Evolutionary conservation across 768 basidiomycete species (phyloP).

Genomic region (Pulveroboletus sp.): DNA sequence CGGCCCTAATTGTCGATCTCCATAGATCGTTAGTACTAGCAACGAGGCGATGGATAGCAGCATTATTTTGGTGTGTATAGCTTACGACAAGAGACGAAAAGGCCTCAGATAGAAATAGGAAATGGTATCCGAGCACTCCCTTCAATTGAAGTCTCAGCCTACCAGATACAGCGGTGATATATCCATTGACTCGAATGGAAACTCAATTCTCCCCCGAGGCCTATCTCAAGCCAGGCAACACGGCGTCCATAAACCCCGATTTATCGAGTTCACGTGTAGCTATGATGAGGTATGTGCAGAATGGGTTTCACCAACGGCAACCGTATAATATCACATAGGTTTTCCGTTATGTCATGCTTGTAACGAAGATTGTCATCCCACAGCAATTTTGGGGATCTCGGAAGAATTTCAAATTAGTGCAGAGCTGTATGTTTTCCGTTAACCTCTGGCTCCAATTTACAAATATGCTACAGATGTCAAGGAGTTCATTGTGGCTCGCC

Average conservation of each 20-base stretch:
- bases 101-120: constrained; percentile 44
- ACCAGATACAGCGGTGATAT: constrained; percentile 34
- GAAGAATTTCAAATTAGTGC: constrained; percentile 58
- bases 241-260: constrained; percentile 63
- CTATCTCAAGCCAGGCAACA: constrained; percentile 46
- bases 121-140: constrained; percentile 68
- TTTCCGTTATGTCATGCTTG: constrained; percentile 57
- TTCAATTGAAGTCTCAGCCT: constrained; percentile 54
- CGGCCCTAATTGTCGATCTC: not conserved
- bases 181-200: constrained; percentile 54
- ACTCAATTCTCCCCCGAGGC: constrained; percentile 43
- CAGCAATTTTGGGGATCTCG: constrained; percentile 75
- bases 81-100: not conserved
- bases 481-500: constrained; percentile 67
- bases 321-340: constrained; percentile 46
- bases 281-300: constrained; percentile 51
- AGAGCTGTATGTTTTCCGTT: constrained; percentile 45
- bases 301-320: not conserved
- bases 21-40: constrained; percentile 38
- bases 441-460: not conserved
- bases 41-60: constrained; percentile 53
- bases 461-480: constrained; percentile 55
- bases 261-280: constrained; percentile 71
- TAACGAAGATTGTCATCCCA: constrained; percentile 72
- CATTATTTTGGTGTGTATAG: constrained; percentile 54